phyloP scores from a whole-genome alignment of 257 asterid genomes.

The Nicotiana sylvestris region DNA sequence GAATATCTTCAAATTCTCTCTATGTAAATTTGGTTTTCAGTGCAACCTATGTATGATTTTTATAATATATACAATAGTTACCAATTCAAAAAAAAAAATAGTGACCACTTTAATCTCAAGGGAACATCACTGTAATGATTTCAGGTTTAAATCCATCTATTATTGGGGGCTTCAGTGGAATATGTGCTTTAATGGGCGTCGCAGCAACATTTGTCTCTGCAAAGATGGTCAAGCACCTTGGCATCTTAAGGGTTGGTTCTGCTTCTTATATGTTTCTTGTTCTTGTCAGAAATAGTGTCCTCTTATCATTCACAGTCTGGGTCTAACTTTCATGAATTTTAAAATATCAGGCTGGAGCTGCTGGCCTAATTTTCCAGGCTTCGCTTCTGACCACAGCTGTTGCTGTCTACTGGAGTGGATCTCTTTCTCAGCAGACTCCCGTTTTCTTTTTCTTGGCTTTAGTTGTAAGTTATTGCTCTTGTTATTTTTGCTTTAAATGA shows the following conservation, averaged over 20 bases:
- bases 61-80: no score
- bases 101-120: not conserved
- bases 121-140: slow-evolving; percentile 19
- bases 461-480: slow-evolving; percentile 55
- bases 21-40: no score
- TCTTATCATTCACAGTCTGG: slow-evolving; percentile 2
- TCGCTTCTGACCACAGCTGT: slow-evolving; percentile 75
- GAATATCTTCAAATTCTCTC: no score
- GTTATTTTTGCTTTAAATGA: not conserved
- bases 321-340: slow-evolving; percentile 21
- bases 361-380: slow-evolving; percentile 86
- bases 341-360: slow-evolving; percentile 86
- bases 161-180: slow-evolving; percentile 87
- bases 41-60: no score
- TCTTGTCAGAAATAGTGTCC: not conserved
- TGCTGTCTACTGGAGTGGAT: slow-evolving; percentile 76
- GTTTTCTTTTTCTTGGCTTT: slow-evolving; percentile 66
- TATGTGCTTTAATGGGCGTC: slow-evolving; percentile 90
- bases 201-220: slow-evolving; percentile 89
- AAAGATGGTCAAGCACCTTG: slow-evolving; percentile 66
- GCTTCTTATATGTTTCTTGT: slow-evolving; percentile 1
- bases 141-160: slow-evolving; percentile 89
- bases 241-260: slow-evolving; percentile 60
- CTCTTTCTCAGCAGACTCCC: slow-evolving; percentile 60
- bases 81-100: not conserved